Evolutionary conservation across 768 basidiomycete species (phyloP).

Genomic region (Boletus tomentosulus): DNA sequence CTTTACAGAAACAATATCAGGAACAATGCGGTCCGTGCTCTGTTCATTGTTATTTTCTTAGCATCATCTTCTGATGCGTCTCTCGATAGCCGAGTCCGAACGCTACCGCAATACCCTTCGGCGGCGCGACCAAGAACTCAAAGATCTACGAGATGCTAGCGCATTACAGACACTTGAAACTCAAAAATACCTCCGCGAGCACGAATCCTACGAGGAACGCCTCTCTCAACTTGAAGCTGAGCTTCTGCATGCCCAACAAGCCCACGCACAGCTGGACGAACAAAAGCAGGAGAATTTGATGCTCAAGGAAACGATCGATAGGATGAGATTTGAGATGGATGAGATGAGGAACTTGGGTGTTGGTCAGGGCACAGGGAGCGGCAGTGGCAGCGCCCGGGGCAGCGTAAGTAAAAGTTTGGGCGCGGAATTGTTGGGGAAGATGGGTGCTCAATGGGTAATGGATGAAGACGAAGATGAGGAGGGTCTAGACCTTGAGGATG

Average conservation of each 20-base stretch:
- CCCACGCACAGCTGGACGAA: conserved; percentile 73
- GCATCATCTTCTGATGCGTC: background rate
- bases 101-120: conserved; percentile 72
- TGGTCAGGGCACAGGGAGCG: conserved; percentile 36
- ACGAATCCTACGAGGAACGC: conserved; percentile 67
- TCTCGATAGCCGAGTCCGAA: conserved; percentile 62
- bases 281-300: conserved; percentile 94
- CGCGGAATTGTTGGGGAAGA: conserved; percentile 64
- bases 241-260: conserved; percentile 62
- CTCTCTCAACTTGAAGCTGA: conserved; percentile 69
- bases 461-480: conserved; percentile 42
- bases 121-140: conserved; percentile 69
- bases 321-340: conserved; percentile 92
- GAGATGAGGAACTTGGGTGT: conserved; percentile 64
- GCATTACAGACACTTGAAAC: conserved; percentile 62
- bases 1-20: conserved; percentile 81
- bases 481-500: conserved; percentile 32
- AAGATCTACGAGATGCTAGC: conserved; percentile 55
- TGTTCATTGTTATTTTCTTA: background rate
- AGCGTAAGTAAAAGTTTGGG: conserved; percentile 73
- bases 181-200: conserved; percentile 62
- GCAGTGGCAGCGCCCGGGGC: conserved; percentile 45
- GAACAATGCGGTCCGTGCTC: conserved; percentile 75
- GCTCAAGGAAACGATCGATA: conserved; percentile 94
- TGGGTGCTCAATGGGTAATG: conserved; percentile 44